phyloP scores from a whole-genome alignment of 345 rosid genomes.

The Murraya paniculata region DNA sequence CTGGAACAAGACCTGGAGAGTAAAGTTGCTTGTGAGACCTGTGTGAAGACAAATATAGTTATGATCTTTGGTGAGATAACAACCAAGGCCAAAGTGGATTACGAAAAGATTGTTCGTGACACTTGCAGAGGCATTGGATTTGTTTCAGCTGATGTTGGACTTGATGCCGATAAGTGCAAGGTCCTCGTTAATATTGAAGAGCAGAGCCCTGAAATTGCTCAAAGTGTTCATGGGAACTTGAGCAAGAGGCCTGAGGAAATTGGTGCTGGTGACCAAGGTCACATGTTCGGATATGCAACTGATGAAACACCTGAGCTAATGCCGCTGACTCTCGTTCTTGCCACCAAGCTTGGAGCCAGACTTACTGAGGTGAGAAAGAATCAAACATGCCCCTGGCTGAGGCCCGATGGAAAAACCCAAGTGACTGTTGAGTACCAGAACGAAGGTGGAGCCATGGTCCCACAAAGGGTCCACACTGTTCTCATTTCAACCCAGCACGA shows the following conservation, averaged over 20 bases:
- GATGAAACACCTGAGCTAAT: slow-evolving; percentile 32
- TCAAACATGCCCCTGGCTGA: slow-evolving; percentile 28
- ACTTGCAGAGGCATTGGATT: slow-evolving; percentile 28
- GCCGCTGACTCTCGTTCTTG: slow-evolving; percentile 30
- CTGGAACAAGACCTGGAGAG: slow-evolving; percentile 29
- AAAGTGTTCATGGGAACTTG: slow-evolving; percentile 25
- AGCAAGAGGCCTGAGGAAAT: slow-evolving; percentile 30
- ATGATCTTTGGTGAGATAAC: slow-evolving; percentile 32
- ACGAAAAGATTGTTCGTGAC: slow-evolving; percentile 26
- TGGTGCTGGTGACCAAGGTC: slow-evolving; percentile 30
- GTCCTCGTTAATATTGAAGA: slow-evolving; percentile 28
- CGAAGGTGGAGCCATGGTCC: slow-evolving; percentile 33
- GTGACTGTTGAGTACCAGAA: slow-evolving; percentile 29
- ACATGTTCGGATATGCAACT: slow-evolving; percentile 34
- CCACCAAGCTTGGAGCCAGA: slow-evolving; percentile 29
- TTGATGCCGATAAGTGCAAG: slow-evolving; percentile 24
- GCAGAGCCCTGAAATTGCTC: slow-evolving; percentile 29
- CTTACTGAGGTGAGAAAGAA: slow-evolving; percentile 27
- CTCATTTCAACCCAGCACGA: slow-evolving; percentile 30
- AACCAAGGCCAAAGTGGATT: slow-evolving; percentile 31
- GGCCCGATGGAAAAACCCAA: slow-evolving; percentile 35
- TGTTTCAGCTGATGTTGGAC: slow-evolving; percentile 18
- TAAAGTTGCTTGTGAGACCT: slow-evolving; percentile 30
- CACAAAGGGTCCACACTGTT: slow-evolving; percentile 24
- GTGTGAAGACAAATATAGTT: slow-evolving; percentile 29